phyloP scores from a whole-genome alignment of 306 rosid species.

The Lagenaria siceraria region DNA sequence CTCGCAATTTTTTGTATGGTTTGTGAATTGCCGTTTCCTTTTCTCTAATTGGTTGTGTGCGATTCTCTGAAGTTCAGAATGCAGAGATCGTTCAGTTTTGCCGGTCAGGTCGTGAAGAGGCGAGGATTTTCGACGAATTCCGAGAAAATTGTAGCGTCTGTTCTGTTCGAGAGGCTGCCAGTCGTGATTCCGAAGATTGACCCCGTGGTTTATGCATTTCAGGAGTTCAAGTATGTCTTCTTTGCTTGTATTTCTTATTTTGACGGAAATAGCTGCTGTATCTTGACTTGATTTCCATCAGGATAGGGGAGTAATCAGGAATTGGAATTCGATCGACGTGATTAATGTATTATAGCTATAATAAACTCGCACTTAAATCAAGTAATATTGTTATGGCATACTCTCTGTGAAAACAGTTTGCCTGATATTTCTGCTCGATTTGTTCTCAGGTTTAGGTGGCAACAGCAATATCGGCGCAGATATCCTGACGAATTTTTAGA shows the following conservation, averaged over 20 bases:
- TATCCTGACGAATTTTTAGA: slow-evolving; percentile 84
- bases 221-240: slow-evolving; percentile 62
- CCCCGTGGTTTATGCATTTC: slow-evolving; percentile 81
- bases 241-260: neutral
- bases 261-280: neutral
- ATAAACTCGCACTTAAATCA: neutral
- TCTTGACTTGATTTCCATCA: neutral
- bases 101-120: slow-evolving; percentile 27
- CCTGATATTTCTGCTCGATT: neutral
- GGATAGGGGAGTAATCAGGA: neutral
- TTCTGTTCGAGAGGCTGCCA: slow-evolving; percentile 86
- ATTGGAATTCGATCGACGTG: neutral
- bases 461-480: slow-evolving; percentile 62
- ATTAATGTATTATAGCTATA: neutral
- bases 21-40: neutral
- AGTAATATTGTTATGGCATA: neutral
- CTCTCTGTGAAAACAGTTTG: neutral
- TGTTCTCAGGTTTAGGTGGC: slow-evolving; percentile 68
- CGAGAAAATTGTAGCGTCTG: slow-evolving; percentile 69
- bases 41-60: neutral
- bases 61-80: slow-evolving; percentile 27
- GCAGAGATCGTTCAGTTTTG: slow-evolving; percentile 34
- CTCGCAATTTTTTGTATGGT: neutral
- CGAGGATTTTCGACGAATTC: slow-evolving; percentile 50
- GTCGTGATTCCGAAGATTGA: slow-evolving; percentile 81